These are phyloP conservation scores for Juncus effusus DNA, from an alignment of 176 grass and related monocot genomes.

Conservation along the genomic window DNA sequence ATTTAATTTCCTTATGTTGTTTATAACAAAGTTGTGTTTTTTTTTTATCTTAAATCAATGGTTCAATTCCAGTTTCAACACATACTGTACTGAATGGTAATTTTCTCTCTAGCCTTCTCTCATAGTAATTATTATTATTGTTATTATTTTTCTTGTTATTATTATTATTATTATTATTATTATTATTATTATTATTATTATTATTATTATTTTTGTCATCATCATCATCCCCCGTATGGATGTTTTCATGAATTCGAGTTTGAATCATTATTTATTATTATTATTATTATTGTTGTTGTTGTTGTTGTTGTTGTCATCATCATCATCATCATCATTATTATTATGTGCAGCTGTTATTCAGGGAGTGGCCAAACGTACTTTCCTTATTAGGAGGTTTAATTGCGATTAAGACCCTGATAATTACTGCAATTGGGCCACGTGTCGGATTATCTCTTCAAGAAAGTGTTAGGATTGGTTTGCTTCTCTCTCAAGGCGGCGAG, in stretches of 20 bases:
- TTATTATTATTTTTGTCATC: neutral
- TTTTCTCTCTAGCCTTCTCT: no score
- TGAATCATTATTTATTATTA: no score
- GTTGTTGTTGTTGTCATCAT: neutral
- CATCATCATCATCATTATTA: neutral
- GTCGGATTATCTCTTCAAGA: slow-evolving; percentile 92
- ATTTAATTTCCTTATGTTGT: neutral
- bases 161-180: neutral
- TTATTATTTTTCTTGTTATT: no score
- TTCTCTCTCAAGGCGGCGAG: slow-evolving; percentile 99
- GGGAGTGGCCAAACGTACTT: slow-evolving; percentile 96
- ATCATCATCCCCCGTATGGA: no score
- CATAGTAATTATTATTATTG: no score
- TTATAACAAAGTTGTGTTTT: neutral
- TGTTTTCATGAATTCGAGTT: no score
- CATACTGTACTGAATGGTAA: no score
- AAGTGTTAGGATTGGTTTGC: slow-evolving; percentile 84
- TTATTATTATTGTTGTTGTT: neutral
- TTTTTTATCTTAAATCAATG: slow-evolving; percentile 4
- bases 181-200: neutral
- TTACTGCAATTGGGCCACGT: slow-evolving; percentile 75
- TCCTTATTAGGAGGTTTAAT: slow-evolving; percentile 74
- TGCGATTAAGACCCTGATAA: slow-evolving; percentile 85
- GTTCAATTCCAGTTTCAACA: neutral
- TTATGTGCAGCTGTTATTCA: slow-evolving; percentile 72